These are phyloP conservation scores for Sarcomyxa edulis DNA, from an alignment of 768 basidiomycete species.

Conservation along the genomic window DNA sequence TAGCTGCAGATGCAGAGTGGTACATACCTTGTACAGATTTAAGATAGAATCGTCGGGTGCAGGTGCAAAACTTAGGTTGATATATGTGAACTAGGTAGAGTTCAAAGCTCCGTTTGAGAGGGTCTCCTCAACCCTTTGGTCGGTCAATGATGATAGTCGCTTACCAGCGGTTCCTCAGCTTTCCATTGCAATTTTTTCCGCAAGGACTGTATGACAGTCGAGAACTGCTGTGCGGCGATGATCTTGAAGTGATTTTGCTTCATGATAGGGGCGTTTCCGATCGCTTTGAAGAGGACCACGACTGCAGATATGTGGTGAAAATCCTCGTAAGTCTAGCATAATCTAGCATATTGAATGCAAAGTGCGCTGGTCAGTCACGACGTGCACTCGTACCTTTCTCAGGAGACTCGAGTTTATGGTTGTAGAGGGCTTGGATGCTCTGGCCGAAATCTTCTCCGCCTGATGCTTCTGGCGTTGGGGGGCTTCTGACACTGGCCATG, in stretches of 20 bases:
- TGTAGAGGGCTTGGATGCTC: too few relatives aligned
- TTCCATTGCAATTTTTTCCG: constrained; percentile 87
- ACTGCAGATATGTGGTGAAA: constrained; percentile 64
- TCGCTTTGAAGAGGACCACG: constrained; percentile 93
- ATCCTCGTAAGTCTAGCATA: too few relatives aligned
- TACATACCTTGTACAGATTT: constrained; percentile 63
- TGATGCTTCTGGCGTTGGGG: too few relatives aligned
- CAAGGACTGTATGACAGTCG: constrained; percentile 91
- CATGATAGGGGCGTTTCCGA: constrained; percentile 98
- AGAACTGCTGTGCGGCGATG: constrained; percentile 88
- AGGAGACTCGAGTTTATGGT: too few relatives aligned
- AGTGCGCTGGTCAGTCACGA: too few relatives aligned
- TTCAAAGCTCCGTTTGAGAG: constrained; percentile 10
- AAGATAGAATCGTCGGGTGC: constrained; percentile 79
- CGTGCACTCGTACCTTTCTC: too few relatives aligned
- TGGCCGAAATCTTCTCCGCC: too few relatives aligned
- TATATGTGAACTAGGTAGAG: constrained; percentile 49
- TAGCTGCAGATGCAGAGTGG: not conserved
- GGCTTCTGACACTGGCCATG: too few relatives aligned
- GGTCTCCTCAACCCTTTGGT: too few relatives aligned
- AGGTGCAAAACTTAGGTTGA: constrained; percentile 73
- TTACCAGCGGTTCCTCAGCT: constrained; percentile 75
- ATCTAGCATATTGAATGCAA: too few relatives aligned
- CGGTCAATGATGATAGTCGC: constrained; percentile 16
- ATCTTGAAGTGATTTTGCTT: constrained; percentile 98